Evolutionary conservation across 371 early-diverging fungal genomes (phyloP).

Genomic region (Mortierella sp.): DNA sequence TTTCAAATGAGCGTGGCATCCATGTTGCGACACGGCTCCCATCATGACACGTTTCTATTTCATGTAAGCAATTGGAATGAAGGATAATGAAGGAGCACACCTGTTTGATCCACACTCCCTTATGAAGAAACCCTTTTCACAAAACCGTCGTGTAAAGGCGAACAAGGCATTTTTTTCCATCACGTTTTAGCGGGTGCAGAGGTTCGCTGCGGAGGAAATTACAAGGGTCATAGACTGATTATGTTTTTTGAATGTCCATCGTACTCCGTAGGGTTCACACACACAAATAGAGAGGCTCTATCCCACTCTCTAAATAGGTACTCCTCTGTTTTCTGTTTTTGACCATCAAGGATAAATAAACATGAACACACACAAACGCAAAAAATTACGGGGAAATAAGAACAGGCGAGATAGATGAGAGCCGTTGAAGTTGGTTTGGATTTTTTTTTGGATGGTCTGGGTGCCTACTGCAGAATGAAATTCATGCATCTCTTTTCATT

Average conservation of each 20-base stretch:
- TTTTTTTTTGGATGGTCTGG: background rate
- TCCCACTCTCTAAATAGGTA: background rate
- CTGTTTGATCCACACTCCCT: background rate
- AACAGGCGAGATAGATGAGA: background rate
- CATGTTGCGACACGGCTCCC: background rate
- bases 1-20: background rate
- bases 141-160: background rate
- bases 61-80: background rate
- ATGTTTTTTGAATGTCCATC: background rate
- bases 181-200: background rate
- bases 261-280: background rate
- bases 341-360: background rate
- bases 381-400: background rate
- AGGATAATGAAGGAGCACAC: too few species aligned
- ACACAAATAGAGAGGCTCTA: background rate
- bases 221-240: background rate
- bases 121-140: background rate
- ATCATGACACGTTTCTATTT: background rate
- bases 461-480: background rate
- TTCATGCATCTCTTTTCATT: conserved; percentile 4
- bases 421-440: background rate
- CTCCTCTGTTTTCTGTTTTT: background rate
- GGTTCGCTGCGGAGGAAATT: background rate
- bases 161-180: background rate
- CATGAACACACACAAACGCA: background rate